A percentile compares a stretch with the other conserved stretches of the same genome.
These are phyloP conservation scores for Diaporthe ilicicola DNA, from an alignment of 2,329 filamentous ascomycete genomes.

Conservation along the genomic window DNA sequence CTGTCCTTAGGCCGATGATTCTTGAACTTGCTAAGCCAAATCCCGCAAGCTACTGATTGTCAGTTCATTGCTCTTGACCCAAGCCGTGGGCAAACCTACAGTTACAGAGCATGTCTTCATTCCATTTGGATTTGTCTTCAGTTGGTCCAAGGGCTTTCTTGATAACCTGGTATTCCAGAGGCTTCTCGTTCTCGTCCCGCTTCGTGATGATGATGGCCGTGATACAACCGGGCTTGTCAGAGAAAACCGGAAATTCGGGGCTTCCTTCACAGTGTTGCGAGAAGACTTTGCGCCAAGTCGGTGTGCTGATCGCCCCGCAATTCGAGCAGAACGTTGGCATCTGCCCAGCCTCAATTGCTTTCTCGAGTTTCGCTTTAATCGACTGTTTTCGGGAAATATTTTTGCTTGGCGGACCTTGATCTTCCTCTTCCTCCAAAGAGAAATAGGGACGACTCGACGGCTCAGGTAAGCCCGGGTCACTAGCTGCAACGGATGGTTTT, in stretches of 20 bases:
- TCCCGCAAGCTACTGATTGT: slow-evolving; percentile 74
- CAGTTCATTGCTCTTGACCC: slow-evolving; percentile 38
- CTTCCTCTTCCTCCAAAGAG: slow-evolving; percentile 46
- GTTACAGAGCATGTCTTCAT: slow-evolving; percentile 85
- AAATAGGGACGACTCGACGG: slow-evolving; percentile 42
- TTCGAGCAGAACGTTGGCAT: slow-evolving; percentile 91
- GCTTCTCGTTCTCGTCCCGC: slow-evolving; percentile 68
- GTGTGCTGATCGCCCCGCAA: slow-evolving; percentile 94
- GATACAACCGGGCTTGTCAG: slow-evolving; percentile 75
- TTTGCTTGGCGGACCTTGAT: slow-evolving; percentile 65
- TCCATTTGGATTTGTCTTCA: slow-evolving; percentile 74
- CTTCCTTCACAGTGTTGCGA: slow-evolving; percentile 77
- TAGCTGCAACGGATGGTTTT: slow-evolving; percentile 53
- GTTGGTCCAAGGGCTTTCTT: slow-evolving; percentile 74
- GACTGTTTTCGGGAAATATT: slow-evolving; percentile 70
- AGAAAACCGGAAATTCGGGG: slow-evolving; percentile 75
- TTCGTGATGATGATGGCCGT: slow-evolving; percentile 77
- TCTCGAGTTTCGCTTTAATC: slow-evolving; percentile 66
- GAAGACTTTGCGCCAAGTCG: slow-evolving; percentile 95
- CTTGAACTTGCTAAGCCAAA: slow-evolving; percentile 93
- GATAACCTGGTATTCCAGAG: slow-evolving; percentile 75
- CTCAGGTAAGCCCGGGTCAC: slow-evolving; percentile 51
- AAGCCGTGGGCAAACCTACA: slow-evolving; percentile 60
- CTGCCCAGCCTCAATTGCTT: slow-evolving; percentile 77
- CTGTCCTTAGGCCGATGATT: slow-evolving; percentile 82